A percentile compares a stretch with the other conserved stretches of the same genome.
Conservation (phyloP, 129 eudicot species). For the Tanacetum coccineum region DNA sequence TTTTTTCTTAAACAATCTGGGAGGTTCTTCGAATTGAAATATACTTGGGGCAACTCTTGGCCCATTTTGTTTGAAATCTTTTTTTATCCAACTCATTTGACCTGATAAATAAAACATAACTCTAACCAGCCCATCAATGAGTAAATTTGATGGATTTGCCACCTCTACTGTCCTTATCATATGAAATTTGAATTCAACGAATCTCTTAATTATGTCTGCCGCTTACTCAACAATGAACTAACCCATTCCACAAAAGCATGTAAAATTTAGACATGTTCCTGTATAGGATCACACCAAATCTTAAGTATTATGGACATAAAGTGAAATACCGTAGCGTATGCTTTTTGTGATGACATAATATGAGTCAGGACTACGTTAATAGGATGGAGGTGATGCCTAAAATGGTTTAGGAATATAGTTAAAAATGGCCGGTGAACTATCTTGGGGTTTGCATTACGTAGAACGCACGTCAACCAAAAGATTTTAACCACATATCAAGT, state of each 20-base stretch:
- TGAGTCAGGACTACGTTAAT: background rate
- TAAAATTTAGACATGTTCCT: background rate
- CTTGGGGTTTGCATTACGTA: background rate
- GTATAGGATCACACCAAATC: no score
- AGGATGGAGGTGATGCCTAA: background rate
- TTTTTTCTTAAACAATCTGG: background rate
- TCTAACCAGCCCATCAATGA: background rate
- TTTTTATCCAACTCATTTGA: no score
- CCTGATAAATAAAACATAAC: no score
- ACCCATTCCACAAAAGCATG: no score
- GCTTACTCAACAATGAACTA: no score
- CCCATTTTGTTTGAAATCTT: background rate
- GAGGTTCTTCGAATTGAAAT: background rate
- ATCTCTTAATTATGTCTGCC: background rate
- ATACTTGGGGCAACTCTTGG: background rate
- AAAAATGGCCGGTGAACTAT: background rate
- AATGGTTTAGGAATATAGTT: background rate
- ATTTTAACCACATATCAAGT: constrained; percentile 10
- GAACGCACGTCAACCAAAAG: background rate
- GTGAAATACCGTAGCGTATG: no score
- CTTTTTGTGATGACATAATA: no score
- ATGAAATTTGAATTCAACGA: background rate
- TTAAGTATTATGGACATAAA: no score
- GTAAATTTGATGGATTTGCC: background rate
- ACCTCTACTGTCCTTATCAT: background rate